Evolutionary conservation across 2,329 filamentous ascomycete genomes (phyloP).

Genomic region (Lizonia empirigonia): DNA sequence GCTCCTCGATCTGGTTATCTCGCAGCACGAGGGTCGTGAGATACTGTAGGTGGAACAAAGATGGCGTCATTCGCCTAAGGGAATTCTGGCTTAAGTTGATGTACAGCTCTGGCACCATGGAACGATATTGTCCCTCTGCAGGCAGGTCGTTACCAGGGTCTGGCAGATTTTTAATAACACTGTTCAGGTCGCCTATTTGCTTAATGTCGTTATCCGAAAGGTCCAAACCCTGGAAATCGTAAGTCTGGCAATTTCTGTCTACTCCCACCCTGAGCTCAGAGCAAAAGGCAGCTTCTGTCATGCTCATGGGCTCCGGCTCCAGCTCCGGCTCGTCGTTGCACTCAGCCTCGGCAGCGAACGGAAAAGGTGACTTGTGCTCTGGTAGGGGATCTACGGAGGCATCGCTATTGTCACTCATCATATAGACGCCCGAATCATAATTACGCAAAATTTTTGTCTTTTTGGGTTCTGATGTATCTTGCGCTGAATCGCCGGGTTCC

Average conservation of each 20-base stretch:
- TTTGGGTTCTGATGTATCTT: constrained; percentile 27
- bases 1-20: constrained; percentile 33
- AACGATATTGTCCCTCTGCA: constrained; percentile 37
- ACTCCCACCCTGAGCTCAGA: constrained; percentile 20
- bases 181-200: constrained; percentile 33
- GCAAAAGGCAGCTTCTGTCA: constrained; percentile 18
- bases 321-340: constrained; percentile 4
- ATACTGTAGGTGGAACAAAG: constrained; percentile 34
- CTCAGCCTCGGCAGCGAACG: constrained; percentile 5
- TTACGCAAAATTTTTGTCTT: constrained; percentile 39
- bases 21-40: constrained; percentile 34
- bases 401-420: constrained; percentile 38
- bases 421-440: constrained; percentile 40
- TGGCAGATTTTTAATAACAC: constrained; percentile 31
- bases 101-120: constrained; percentile 35
- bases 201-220: constrained; percentile 32
- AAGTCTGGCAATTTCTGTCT: constrained; percentile 23
- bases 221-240: constrained; percentile 19
- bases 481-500: constrained; percentile 23
- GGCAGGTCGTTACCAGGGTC: constrained; percentile 35
- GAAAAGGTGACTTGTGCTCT: constrained; percentile 25
- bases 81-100: constrained; percentile 32
- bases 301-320: constrained; percentile 11
- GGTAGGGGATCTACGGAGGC: constrained; percentile 21
- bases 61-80: constrained; percentile 26